Percentiles rank a stretch among this genome's conserved stretches.
Evolutionary conservation across 2,329 filamentous ascomycete genomes (phyloP).

Genomic region (Aschersonia sp.): DNA sequence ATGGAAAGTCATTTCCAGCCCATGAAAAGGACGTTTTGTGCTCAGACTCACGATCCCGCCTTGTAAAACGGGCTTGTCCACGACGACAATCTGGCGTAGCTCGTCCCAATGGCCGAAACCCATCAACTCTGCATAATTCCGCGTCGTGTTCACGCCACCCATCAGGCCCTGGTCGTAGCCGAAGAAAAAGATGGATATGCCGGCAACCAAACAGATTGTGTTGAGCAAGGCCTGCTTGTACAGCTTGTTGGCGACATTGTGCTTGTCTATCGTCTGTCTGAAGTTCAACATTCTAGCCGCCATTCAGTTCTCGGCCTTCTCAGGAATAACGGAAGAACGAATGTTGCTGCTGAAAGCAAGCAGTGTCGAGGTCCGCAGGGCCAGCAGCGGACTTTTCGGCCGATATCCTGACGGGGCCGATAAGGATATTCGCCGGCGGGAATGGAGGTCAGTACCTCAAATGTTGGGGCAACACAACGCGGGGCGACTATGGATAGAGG

Average conservation of each 20-base stretch:
- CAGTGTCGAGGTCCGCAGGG: no score
- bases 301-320: background rate
- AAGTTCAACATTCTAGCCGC: background rate
- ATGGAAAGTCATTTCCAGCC: background rate
- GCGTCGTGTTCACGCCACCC: slow-evolving; percentile 31
- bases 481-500: no score
- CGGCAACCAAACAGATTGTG: slow-evolving; percentile 48
- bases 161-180: slow-evolving; percentile 42
- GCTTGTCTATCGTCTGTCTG: slow-evolving; percentile 2
- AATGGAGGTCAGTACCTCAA: no score
- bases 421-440: no score
- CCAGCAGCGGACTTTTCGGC: no score
- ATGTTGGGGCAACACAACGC: no score
- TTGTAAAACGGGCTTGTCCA: slow-evolving; percentile 36
- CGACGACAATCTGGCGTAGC: slow-evolving; percentile 33
- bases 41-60: slow-evolving; percentile 27
- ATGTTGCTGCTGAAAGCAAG: no score
- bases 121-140: slow-evolving; percentile 24
- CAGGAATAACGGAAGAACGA: background rate
- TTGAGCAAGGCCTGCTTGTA: slow-evolving; percentile 42
- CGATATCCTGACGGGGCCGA: no score
- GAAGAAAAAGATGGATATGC: slow-evolving; percentile 29
- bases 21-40: background rate
- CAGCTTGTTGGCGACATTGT: slow-evolving; percentile 31
- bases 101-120: slow-evolving; percentile 33